Percentiles rank a stretch among this genome's conserved stretches.
Evolutionary conservation across 2,329 filamentous ascomycete species (phyloP).

Genomic region (Sporothrix luriei): DNA sequence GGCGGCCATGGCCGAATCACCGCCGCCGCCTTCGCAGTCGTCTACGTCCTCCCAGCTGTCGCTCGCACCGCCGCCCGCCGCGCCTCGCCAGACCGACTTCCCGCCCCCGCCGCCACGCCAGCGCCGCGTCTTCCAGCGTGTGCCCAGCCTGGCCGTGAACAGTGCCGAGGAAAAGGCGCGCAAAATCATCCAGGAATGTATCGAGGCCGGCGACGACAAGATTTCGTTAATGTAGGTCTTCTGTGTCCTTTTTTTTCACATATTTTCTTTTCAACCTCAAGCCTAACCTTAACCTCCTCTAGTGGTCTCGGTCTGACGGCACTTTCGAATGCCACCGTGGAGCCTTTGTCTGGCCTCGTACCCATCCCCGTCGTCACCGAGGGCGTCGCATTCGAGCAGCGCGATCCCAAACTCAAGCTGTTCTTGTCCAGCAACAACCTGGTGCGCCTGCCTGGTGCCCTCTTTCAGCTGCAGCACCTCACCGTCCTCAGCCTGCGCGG

Average conservation of each 20-base stretch:
- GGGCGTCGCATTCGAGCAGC: constrained; percentile 61
- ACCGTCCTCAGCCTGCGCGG: constrained; percentile 67
- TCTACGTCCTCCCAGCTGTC: constrained; percentile 58
- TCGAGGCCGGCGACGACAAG: constrained; percentile 61
- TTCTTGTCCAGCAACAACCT: constrained; percentile 65
- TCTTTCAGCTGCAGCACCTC: constrained; percentile 65
- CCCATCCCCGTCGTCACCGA: constrained; percentile 58
- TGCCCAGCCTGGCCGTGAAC: constrained; percentile 39
- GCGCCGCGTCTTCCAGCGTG: constrained; percentile 38
- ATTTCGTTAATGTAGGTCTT: constrained; percentile 45
- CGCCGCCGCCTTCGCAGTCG: constrained; percentile 63
- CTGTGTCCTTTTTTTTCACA: not conserved
- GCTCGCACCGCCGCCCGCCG: constrained; percentile 41
- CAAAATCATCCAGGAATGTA: constrained; percentile 53
- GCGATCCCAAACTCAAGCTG: constrained; percentile 62
- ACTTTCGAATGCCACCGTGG: constrained; percentile 60
- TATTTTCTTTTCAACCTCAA: too few relatives aligned
- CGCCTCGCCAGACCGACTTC: constrained; percentile 42
- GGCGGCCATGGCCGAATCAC: constrained; percentile 42
- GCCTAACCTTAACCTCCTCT: not conserved
- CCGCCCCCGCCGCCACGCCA: constrained; percentile 45
- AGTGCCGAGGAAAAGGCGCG: constrained; percentile 52
- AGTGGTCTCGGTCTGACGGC: constrained; percentile 51
- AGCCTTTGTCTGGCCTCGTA: constrained; percentile 58
- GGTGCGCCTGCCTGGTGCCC: constrained; percentile 56